phyloP scores from a whole-genome alignment of 306 rosid species.

The Coriaria nepalensis region DNA sequence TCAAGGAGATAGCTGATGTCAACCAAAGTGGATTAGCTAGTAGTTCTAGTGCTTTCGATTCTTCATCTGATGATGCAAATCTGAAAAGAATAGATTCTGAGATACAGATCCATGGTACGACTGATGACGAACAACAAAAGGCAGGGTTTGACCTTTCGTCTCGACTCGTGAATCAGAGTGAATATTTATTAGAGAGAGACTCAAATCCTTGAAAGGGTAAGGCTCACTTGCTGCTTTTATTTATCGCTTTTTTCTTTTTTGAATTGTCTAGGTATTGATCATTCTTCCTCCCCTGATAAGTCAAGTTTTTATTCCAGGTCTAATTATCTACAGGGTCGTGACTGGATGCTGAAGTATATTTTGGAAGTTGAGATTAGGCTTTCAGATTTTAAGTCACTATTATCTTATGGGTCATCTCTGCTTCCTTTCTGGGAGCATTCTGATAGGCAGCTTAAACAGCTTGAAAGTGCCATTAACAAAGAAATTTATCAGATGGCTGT shows the following conservation, averaged over 20 bases:
- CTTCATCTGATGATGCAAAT: constrained; percentile 11
- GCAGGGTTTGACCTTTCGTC: constrained; percentile 36
- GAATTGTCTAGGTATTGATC: constrained; percentile 3
- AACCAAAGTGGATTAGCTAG: constrained; percentile 19
- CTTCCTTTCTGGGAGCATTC: constrained; percentile 89
- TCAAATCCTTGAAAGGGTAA: constrained; percentile 55
- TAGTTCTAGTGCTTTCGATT: constrained; percentile 6
- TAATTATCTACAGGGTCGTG: constrained; percentile 27
- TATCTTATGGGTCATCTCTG: constrained; percentile 47
- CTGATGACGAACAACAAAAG: constrained; percentile 25
- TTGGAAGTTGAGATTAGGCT: constrained; percentile 78
- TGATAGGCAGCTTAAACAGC: constrained; percentile 45
- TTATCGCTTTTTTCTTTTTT: constrained; percentile 9
- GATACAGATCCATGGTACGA: constrained; percentile 3
- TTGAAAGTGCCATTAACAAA: constrained; percentile 48
- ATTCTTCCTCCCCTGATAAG: constrained; percentile 7
- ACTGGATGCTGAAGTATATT: constrained; percentile 34
- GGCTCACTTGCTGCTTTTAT: constrained; percentile 8
- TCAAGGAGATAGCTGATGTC: constrained; percentile 26
- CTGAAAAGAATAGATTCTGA: constrained; percentile 15
- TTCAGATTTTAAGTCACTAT: constrained; percentile 59
- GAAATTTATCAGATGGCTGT: constrained; percentile 30
- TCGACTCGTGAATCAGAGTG: constrained; percentile 34
- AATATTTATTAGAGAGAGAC: constrained; percentile 57
- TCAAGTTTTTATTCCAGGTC: constrained; percentile 37